Percentiles rank a stretch among this genome's conserved stretches.
These are phyloP conservation scores for Candida taoyuanica DNA, from an alignment of 805 yeast genomes.

Conservation along the genomic window DNA sequence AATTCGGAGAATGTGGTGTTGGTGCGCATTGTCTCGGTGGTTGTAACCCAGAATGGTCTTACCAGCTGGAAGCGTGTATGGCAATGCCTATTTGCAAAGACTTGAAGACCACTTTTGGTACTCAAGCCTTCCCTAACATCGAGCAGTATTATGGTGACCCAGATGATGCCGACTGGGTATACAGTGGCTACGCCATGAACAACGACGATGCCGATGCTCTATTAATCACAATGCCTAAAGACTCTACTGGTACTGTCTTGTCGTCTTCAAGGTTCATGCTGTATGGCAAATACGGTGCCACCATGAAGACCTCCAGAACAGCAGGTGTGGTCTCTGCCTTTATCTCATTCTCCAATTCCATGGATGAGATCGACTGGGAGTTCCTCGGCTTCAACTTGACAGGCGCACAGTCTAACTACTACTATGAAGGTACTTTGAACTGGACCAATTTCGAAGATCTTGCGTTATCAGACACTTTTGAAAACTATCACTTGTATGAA, in stretches of 20 bases:
- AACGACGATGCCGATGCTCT: constrained; percentile 52
- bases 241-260: constrained; percentile 71
- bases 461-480: constrained; percentile 48
- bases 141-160: constrained; percentile 59
- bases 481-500: constrained; percentile 66
- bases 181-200: constrained; percentile 49
- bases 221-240: constrained; percentile 76
- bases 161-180: constrained; percentile 61
- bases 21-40: constrained; percentile 81
- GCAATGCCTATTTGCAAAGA: constrained; percentile 75
- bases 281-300: constrained; percentile 79
- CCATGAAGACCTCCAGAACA: constrained; percentile 66
- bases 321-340: constrained; percentile 85
- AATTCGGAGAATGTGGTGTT: constrained; percentile 74
- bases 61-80: constrained; percentile 61
- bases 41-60: constrained; percentile 59
- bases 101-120: constrained; percentile 38
- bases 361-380: constrained; percentile 90
- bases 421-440: constrained; percentile 67
- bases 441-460: constrained; percentile 52
- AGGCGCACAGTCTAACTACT: constrained; percentile 72
- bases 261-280: constrained; percentile 77
- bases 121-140: constrained; percentile 25
- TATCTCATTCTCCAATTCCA: constrained; percentile 74
- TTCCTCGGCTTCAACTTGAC: constrained; percentile 71